Evolutionary conservation across 2,329 filamentous ascomycete species (phyloP).

Genomic region (Penicillium concentricum): DNA sequence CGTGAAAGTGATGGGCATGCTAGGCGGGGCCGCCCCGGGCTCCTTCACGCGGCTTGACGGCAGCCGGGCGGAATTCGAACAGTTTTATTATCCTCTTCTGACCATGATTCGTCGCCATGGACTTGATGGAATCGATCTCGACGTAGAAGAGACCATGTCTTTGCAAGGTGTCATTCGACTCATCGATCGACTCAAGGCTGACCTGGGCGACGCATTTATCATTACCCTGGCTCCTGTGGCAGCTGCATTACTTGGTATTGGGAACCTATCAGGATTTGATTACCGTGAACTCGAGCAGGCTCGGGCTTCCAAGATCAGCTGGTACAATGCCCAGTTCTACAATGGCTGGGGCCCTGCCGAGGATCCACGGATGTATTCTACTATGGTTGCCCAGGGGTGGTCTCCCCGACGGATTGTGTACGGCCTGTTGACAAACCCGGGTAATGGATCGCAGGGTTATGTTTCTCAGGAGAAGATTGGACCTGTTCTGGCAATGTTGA

Average conservation of each 20-base stretch:
- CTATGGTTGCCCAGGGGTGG: constrained; percentile 61
- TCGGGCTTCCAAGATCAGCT: constrained; percentile 66
- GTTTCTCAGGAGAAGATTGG: constrained; percentile 60
- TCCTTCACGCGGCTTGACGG: constrained; percentile 65
- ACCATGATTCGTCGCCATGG: constrained; percentile 61
- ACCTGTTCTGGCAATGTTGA: constrained; percentile 57
- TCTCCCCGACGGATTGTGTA: constrained; percentile 70
- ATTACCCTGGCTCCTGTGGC: constrained; percentile 82
- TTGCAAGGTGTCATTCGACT: constrained; percentile 65
- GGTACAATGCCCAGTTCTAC: constrained; percentile 94
- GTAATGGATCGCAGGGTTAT: constrained; percentile 65
- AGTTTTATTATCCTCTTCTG: constrained; percentile 68
- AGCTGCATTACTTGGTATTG: constrained; percentile 64
- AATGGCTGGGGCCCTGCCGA: constrained; percentile 77
- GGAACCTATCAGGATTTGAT: constrained; percentile 73
- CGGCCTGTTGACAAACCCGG: constrained; percentile 75
- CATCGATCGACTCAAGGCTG: constrained; percentile 62
- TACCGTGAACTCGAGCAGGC: constrained; percentile 72
- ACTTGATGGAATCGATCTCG: constrained; percentile 72
- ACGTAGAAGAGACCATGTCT: constrained; percentile 75
- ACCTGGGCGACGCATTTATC: constrained; percentile 59
- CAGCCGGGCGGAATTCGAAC: constrained; percentile 62
- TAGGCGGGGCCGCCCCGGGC: constrained; percentile 79
- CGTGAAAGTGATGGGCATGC: constrained; percentile 79
- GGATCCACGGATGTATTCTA: constrained; percentile 45